These are phyloP conservation scores for Aspergillus floridensis DNA, from an alignment of 2,329 filamentous ascomycete species.

Conservation along the genomic window DNA sequence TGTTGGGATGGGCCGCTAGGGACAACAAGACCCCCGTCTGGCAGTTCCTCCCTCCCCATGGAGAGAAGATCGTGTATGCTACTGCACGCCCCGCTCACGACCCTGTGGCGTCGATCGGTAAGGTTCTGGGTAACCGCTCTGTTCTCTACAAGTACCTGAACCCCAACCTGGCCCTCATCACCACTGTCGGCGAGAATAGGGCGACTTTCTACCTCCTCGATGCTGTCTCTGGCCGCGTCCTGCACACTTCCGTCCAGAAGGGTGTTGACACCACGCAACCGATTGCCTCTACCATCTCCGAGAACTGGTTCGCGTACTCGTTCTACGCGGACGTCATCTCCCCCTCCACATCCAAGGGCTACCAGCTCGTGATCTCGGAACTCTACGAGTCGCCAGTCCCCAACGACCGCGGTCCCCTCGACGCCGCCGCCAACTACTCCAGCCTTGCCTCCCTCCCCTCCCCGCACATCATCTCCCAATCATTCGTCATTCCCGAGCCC, in stretches of 20 bases:
- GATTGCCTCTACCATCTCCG: conserved; percentile 75
- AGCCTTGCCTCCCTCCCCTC: conserved; percentile 64
- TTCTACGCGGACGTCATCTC: conserved; percentile 60
- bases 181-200: conserved; percentile 60
- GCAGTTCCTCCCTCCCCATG: conserved; percentile 67
- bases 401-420: conserved; percentile 81
- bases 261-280: conserved; percentile 72
- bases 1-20: conserved; percentile 44
- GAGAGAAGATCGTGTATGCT: conserved; percentile 67
- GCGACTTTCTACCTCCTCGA: conserved; percentile 80
- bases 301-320: conserved; percentile 94
- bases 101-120: conserved; percentile 89
- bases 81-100: conserved; percentile 71
- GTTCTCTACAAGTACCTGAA: conserved; percentile 98
- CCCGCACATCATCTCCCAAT: conserved; percentile 75
- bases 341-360: conserved; percentile 64
- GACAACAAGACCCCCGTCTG: conserved; percentile 55
- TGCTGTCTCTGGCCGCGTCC: conserved; percentile 75
- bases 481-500: conserved; percentile 76
- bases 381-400: conserved; percentile 81
- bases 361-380: conserved; percentile 82
- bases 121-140: conserved; percentile 84
- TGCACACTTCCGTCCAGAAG: conserved; percentile 68
- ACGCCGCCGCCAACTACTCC: conserved; percentile 69
- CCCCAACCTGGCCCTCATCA: conserved; percentile 76